These are phyloP conservation scores for Aurantiochytrium sp. DNA, from an alignment of 108 stramenopile genomes.

Conservation along the genomic window DNA sequence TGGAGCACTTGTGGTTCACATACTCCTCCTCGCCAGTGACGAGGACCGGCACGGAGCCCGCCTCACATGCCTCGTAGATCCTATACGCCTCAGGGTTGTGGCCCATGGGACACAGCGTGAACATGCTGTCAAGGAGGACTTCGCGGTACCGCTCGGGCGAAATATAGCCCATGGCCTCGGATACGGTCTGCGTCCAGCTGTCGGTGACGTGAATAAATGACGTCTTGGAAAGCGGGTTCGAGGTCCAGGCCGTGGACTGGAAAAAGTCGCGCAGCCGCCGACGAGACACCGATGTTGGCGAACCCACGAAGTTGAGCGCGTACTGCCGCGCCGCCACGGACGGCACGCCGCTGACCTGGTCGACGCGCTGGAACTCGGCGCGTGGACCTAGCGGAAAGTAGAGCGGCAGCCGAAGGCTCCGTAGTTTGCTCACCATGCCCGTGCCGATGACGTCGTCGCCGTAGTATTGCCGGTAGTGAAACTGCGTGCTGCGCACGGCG, in stretches of 20 bases:
- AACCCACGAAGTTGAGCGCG: background rate
- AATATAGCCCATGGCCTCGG: background rate
- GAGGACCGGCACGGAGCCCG: conserved; percentile 51
- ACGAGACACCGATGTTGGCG: conserved; percentile 4
- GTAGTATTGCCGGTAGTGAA: conserved; percentile 11
- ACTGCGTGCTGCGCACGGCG: background rate
- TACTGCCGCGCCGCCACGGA: background rate
- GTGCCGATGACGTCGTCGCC: background rate
- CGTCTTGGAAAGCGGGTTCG: background rate
- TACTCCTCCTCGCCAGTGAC: conserved; percentile 28
- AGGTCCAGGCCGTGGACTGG: background rate
- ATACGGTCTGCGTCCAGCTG: background rate
- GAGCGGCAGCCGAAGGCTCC: background rate
- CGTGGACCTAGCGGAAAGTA: conserved; percentile 16
- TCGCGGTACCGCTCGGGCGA: conserved; percentile 36
- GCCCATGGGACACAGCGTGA: conserved; percentile 51
- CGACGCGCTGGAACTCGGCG: background rate
- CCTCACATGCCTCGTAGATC: conserved; percentile 50
- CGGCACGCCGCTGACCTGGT: background rate
- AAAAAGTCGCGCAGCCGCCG: background rate
- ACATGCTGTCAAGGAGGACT: conserved; percentile 42
- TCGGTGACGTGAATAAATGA: conserved; percentile 25
- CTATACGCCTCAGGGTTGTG: conserved; percentile 59
- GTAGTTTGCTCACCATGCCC: background rate
- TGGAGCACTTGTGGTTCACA: conserved; percentile 37